Evolutionary conservation across 805 yeast species (phyloP).

Genomic region (Hanseniaspora occidentalis): DNA sequence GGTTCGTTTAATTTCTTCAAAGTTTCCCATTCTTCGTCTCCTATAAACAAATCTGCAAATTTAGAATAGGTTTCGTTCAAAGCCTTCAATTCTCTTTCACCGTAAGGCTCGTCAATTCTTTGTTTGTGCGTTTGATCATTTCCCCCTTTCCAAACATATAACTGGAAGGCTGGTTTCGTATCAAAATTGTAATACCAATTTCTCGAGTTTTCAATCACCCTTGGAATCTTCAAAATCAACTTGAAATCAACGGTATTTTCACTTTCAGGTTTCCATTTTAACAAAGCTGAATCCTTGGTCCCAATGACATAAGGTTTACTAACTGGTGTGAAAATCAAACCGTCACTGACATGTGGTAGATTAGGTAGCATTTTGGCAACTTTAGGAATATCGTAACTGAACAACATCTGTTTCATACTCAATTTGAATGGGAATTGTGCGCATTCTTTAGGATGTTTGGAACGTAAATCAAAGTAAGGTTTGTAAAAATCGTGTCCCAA

Average conservation of each 20-base stretch:
- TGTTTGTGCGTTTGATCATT: conserved; percentile 22
- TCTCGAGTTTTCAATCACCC: conserved; percentile 22
- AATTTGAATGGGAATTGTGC: conserved; percentile 73
- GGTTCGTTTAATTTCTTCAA: conserved; percentile 65
- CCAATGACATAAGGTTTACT: conserved; percentile 80
- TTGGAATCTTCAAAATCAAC: conserved; percentile 31
- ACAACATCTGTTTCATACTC: conserved; percentile 78
- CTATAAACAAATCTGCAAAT: conserved; percentile 50
- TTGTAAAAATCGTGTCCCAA: conserved; percentile 67
- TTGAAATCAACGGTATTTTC: conserved; percentile 91
- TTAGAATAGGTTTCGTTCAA: conserved; percentile 41
- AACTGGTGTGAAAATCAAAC: conserved; percentile 85
- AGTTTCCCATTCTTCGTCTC: conserved; percentile 70
- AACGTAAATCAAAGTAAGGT: conserved; percentile 67
- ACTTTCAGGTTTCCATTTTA: conserved; percentile 96
- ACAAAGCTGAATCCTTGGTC: conserved; percentile 61
- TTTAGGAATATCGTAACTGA: conserved; percentile 62
- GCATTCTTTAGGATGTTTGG: conserved; percentile 59
- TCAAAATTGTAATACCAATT: conserved; percentile 74
- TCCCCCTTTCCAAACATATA: conserved; percentile 71
- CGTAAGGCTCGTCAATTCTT: conserved; percentile 21
- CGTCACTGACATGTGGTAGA: conserved; percentile 84
- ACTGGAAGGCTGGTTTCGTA: conserved; percentile 53
- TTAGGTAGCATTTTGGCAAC: conserved; percentile 54
- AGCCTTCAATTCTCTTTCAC: conserved; percentile 19